These are phyloP conservation scores for Neurospora terricola DNA, from an alignment of 495 filamentous ascomycete genomes.

Conservation along the genomic window DNA sequence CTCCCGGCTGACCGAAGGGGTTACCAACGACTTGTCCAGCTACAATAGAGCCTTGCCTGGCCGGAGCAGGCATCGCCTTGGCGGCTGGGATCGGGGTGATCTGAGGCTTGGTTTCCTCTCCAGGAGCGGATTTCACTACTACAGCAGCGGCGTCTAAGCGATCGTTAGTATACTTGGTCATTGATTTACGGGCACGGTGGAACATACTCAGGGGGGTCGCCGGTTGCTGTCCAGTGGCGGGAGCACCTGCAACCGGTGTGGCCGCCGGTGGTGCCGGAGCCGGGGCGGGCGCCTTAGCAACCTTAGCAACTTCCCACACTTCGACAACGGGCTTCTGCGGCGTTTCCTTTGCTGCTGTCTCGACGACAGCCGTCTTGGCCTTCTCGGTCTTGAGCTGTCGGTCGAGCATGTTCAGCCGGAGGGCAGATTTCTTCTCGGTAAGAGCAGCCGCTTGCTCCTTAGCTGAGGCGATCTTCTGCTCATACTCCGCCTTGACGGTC, in stretches of 20 bases:
- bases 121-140: constrained; percentile 6
- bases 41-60: neutral
- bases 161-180: constrained; percentile 11
- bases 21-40: constrained; percentile 4
- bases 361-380: constrained; percentile 68
- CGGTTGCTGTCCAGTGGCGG: constrained; percentile 4
- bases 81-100: neutral
- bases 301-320: constrained; percentile 74
- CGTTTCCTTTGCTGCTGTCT: constrained; percentile 71
- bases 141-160: constrained; percentile 6
- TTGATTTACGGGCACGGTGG: neutral
- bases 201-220: neutral
- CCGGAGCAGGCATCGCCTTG: neutral
- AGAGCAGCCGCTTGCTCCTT: constrained; percentile 45
- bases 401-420: constrained; percentile 74
- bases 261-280: constrained; percentile 24
- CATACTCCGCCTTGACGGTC: constrained; percentile 30
- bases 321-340: constrained; percentile 70
- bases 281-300: constrained; percentile 49
- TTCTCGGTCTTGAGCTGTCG: constrained; percentile 51
- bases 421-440: constrained; percentile 52
- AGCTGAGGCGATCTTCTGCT: constrained; percentile 40
- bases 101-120: constrained; percentile 14
- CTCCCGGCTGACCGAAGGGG: constrained; percentile 14
- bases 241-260: constrained; percentile 19